Evolutionary conservation across 768 basidiomycete genomes (phyloP).

Genomic region (Lyophyllum decastes): DNA sequence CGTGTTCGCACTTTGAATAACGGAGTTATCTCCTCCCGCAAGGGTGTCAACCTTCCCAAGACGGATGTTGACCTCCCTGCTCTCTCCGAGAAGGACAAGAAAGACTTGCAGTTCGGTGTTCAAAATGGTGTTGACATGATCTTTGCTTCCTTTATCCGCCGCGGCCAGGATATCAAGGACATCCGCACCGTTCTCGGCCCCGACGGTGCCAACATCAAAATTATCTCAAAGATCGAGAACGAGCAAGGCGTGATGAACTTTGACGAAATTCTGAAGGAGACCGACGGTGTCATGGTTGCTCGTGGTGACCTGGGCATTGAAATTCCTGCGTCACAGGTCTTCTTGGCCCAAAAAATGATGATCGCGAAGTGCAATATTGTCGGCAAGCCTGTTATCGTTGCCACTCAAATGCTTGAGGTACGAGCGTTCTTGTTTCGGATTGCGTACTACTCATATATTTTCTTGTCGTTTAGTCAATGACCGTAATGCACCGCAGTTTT

Average conservation of each 20-base stretch:
- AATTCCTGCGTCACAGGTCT: conserved; percentile 99
- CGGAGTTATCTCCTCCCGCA: conserved; percentile 91
- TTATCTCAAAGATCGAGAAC: conserved; percentile 99
- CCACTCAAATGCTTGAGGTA: conserved; percentile 99
- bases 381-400: conserved; percentile 98
- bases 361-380: conserved; percentile 98
- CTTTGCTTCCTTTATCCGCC: conserved; percentile 98
- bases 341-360: conserved; percentile 99
- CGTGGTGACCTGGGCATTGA: conserved; percentile 99
- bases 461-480: conserved; percentile 77
- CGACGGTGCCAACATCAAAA: conserved; percentile 94
- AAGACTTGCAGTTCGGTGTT: conserved; percentile 91
- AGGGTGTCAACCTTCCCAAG: conserved; percentile 99
- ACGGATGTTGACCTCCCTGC: conserved; percentile 97
- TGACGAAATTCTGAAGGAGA: conserved; percentile 93
- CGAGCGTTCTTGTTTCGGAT: conserved; percentile 14
- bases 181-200: conserved; percentile 94
- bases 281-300: conserved; percentile 99
- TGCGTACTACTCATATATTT: conserved; percentile 13
- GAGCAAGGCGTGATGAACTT: conserved; percentile 99
- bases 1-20: conserved; percentile 88
- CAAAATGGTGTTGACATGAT: conserved; percentile 99
- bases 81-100: conserved; percentile 97
- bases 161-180: conserved; percentile 90
- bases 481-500: conserved; percentile 49